Conservation (phyloP, 768 basidiomycete species). For the Boletus reticuloceps region DNA sequence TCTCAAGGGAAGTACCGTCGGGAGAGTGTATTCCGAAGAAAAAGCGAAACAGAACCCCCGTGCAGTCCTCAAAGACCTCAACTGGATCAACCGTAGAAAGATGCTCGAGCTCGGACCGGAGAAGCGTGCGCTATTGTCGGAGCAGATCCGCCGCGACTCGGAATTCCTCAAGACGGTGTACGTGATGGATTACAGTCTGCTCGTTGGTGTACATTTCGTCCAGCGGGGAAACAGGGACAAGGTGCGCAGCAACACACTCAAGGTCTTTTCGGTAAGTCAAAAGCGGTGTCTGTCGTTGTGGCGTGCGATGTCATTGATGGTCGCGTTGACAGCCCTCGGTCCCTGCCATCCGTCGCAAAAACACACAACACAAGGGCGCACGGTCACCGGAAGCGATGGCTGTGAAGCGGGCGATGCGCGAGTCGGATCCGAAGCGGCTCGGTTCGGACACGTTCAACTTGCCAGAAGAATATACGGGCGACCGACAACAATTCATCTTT, state of each 20-base stretch:
- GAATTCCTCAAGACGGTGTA: slow-evolving; percentile 78
- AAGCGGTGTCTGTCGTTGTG: not conserved
- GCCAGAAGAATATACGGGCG: slow-evolving; percentile 61
- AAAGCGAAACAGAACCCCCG: slow-evolving; percentile 73
- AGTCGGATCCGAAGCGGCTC: slow-evolving; percentile 74
- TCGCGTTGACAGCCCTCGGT: slow-evolving; percentile 58
- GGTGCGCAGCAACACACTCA: slow-evolving; percentile 83
- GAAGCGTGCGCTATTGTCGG: slow-evolving; percentile 85
- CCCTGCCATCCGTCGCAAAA: slow-evolving; percentile 59
- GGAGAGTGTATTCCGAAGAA: slow-evolving; percentile 83
- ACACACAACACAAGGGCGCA: slow-evolving; percentile 54
- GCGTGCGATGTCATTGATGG: not conserved
- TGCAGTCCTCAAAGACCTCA: slow-evolving; percentile 92
- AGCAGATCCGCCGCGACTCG: slow-evolving; percentile 85
- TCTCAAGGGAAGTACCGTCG: slow-evolving; percentile 92
- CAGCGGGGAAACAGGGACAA: slow-evolving; percentile 89
- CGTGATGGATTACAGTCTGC: slow-evolving; percentile 96
- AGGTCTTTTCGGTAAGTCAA: slow-evolving; percentile 81
- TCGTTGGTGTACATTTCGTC: slow-evolving; percentile 94
- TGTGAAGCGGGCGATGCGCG: slow-evolving; percentile 81
- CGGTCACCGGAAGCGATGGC: slow-evolving; percentile 74
- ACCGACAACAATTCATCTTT: slow-evolving; percentile 75
- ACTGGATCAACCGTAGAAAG: slow-evolving; percentile 85
- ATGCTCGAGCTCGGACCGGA: slow-evolving; percentile 92
- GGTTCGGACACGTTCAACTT: slow-evolving; percentile 50